Conservation (phyloP, 2,329 filamentous ascomycete species). For the Thelonectria discophora region DNA sequence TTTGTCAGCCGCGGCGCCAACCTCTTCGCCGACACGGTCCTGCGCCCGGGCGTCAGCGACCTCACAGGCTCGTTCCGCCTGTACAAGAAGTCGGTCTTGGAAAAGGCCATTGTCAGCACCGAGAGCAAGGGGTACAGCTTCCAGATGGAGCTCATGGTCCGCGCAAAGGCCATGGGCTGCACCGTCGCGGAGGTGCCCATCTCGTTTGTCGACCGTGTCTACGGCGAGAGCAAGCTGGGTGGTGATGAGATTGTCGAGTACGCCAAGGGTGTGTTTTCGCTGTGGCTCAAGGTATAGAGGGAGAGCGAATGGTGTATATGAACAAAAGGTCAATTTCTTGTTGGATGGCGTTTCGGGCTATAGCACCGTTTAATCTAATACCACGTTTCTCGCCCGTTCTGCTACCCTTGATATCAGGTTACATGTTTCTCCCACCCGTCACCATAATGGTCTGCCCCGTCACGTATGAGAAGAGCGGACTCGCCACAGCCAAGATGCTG, state of each 20-base stretch:
- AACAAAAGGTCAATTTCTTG: slow-evolving; percentile 38
- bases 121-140: slow-evolving; percentile 98
- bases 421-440: slow-evolving; percentile 77
- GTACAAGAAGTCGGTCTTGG: slow-evolving; percentile 89
- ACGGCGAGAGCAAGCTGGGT: slow-evolving; percentile 94
- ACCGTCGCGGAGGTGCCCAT: slow-evolving; percentile 96
- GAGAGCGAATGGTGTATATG: slow-evolving; percentile 16
- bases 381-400: slow-evolving; percentile 39
- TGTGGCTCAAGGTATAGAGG: slow-evolving; percentile 79
- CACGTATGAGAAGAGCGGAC: slow-evolving; percentile 85
- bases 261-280: slow-evolving; percentile 80
- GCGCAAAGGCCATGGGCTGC: slow-evolving; percentile 95
- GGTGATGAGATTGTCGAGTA: slow-evolving; percentile 97
- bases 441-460: slow-evolving; percentile 88
- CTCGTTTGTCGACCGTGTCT: slow-evolving; percentile 92
- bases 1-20: slow-evolving; percentile 89
- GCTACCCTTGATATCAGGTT: slow-evolving; percentile 12
- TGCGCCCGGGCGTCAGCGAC: slow-evolving; percentile 93
- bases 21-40: slow-evolving; percentile 92
- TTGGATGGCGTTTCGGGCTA: slow-evolving; percentile 43
- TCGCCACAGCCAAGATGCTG: slow-evolving; percentile 79
- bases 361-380: slow-evolving; percentile 46
- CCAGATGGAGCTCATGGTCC: slow-evolving; percentile 99
- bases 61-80: slow-evolving; percentile 93
- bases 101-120: slow-evolving; percentile 89